Conservation (phyloP, 768 basidiomycete genomes). For the Glaciozyma antarctica region DNA sequence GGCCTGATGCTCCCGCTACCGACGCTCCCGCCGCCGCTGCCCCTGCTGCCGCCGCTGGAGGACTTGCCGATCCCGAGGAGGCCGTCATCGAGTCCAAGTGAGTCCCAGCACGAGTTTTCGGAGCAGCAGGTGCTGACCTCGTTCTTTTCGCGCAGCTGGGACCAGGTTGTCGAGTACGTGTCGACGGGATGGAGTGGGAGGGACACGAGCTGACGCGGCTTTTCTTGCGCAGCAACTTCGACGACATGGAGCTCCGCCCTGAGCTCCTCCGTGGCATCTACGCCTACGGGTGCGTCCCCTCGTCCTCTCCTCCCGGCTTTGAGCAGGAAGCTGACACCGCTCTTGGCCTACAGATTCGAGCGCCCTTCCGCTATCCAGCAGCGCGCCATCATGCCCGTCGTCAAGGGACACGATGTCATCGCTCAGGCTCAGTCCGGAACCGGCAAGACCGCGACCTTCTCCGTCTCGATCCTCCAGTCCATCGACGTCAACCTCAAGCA, state of each 20-base stretch:
- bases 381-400: constrained; percentile 95
- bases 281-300: constrained; percentile 61
- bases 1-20: not conserved
- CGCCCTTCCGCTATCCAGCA: constrained; percentile 98
- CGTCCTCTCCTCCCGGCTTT: constrained; percentile 1
- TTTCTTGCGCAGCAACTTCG: constrained; percentile 27
- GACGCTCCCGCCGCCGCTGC: constrained; percentile 29
- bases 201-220: not conserved
- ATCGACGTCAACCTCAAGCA: constrained; percentile 78
- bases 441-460: constrained; percentile 99
- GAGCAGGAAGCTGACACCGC: not conserved
- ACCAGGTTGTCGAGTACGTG: constrained; percentile 31
- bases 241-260: constrained; percentile 61
- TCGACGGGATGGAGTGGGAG: not conserved
- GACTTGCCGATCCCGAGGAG: constrained; percentile 27
- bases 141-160: constrained; percentile 15
- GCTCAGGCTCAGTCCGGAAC: constrained; percentile 97
- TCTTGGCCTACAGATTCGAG: constrained; percentile 56
- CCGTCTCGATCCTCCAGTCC: constrained; percentile 92
- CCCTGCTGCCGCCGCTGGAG: constrained; percentile 24
- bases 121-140: not conserved
- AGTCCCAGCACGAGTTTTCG: not conserved
- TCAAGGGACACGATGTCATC: constrained; percentile 97
- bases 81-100: constrained; percentile 33
- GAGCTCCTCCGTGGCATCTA: constrained; percentile 97